Evolutionary conservation across 108 stramenopile species (phyloP).

Genomic region (Cylindrotheca fusiformis): DNA sequence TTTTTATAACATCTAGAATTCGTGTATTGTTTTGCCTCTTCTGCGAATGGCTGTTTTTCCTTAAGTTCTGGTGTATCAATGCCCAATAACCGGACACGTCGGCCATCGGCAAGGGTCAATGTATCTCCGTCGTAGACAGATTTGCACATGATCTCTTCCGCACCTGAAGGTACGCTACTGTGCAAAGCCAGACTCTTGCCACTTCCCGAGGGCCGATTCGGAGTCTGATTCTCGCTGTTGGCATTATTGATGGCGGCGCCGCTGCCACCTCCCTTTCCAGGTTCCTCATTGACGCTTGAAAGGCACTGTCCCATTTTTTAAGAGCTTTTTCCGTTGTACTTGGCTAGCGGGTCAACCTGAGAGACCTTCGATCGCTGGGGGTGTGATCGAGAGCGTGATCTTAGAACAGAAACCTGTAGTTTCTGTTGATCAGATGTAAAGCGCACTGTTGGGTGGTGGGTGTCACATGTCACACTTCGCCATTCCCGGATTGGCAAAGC

Average conservation of each 20-base stretch:
- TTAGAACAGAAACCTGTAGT: too few species aligned
- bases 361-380: too few species aligned
- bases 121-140: conserved; percentile 86
- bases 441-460: too few species aligned
- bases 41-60: conserved; percentile 69
- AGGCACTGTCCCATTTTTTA: neutral
- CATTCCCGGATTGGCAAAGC: too few species aligned
- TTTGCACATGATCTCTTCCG: conserved; percentile 45
- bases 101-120: conserved; percentile 55
- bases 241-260: neutral
- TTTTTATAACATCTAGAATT: conserved; percentile 52
- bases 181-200: conserved; percentile 7
- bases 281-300: neutral
- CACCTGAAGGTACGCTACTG: conserved; percentile 44
- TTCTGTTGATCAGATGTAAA: too few species aligned
- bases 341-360: too few species aligned
- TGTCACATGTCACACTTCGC: too few species aligned
- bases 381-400: too few species aligned
- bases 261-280: neutral
- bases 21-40: conserved; percentile 80
- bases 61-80: conserved; percentile 83
- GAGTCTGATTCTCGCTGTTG: too few species aligned
- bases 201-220: too few species aligned
- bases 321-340: too few species aligned
- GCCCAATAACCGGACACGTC: conserved; percentile 67